These are phyloP conservation scores for Chlorella sp. DNA, from an alignment of 139 green algal species.

Conservation along the genomic window DNA sequence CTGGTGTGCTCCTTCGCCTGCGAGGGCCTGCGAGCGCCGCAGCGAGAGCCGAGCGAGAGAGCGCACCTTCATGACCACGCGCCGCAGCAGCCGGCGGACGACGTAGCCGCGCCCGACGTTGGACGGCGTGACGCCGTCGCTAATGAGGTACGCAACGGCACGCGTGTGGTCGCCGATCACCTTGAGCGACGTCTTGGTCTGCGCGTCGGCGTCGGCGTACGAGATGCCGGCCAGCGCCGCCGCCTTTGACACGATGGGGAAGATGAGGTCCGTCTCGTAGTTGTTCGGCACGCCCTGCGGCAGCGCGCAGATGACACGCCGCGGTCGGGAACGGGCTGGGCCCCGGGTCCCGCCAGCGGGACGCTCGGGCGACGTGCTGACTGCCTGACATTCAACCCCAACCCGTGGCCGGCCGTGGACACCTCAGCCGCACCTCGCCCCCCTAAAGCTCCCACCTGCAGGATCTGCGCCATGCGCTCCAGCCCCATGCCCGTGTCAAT, in stretches of 20 bases:
- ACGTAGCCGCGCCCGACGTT: conserved; percentile 91
- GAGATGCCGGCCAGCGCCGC: conserved; percentile 57
- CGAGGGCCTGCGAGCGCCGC: too few species aligned
- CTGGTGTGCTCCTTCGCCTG: too few species aligned
- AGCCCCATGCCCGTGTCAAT: conserved; percentile 95
- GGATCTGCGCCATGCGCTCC: conserved; percentile 92
- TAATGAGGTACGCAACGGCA: conserved; percentile 80
- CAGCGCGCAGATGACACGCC: too few species aligned
- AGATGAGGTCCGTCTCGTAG: conserved; percentile 94
- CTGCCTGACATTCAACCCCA: too few species aligned
- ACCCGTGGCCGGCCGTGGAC: too few species aligned
- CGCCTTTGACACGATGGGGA: conserved; percentile 75
- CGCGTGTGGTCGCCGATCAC: conserved; percentile 84
- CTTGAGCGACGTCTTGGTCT: conserved; percentile 59
- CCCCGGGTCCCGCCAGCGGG: too few species aligned
- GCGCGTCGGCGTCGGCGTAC: conserved; percentile 46
- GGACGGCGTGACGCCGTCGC: conserved; percentile 75
- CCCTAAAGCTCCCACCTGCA: too few species aligned
- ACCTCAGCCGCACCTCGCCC: too few species aligned
- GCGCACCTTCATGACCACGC: conserved; percentile 73
- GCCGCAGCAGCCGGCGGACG: conserved; percentile 73
- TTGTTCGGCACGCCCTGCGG: conserved; percentile 82
- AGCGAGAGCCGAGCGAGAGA: too few species aligned
- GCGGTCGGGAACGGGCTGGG: too few species aligned
- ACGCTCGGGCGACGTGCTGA: too few species aligned